Percentiles rank a stretch among this genome's conserved stretches.
Evolutionary conservation across 257 asterid species (phyloP).

Genomic region (Nicotiana noctiflora): DNA sequence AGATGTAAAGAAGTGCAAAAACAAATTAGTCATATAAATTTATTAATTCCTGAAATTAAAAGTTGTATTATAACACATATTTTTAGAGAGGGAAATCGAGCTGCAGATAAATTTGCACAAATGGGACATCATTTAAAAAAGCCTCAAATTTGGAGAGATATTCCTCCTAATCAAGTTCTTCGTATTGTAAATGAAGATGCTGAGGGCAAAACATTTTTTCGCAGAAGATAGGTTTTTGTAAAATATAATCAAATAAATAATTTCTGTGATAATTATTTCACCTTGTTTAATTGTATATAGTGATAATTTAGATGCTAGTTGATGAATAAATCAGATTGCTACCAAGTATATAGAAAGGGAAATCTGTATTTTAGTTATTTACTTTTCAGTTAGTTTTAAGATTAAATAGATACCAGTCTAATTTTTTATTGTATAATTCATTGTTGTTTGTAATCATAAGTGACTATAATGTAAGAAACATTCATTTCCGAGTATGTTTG

Average conservation of each 20-base stretch:
- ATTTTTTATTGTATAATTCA: background rate
- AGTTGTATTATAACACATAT: conserved; percentile 46
- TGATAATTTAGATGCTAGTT: too few species aligned
- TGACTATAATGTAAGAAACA: too few species aligned
- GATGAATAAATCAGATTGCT: background rate
- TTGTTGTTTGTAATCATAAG: background rate
- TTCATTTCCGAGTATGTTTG: too few species aligned
- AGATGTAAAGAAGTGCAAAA: conserved; percentile 36
- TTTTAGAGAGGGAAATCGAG: conserved; percentile 64
- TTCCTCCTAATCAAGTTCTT: conserved; percentile 43
- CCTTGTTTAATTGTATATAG: background rate
- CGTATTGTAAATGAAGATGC: conserved; percentile 55
- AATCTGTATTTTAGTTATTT: background rate
- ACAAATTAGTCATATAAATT: conserved; percentile 34
- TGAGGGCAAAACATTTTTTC: conserved; percentile 38
- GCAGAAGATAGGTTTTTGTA: conserved; percentile 28
- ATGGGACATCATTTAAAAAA: conserved; percentile 49
- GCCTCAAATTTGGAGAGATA: conserved; percentile 54
- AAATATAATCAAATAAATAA: too few species aligned
- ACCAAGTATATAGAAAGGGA: background rate
- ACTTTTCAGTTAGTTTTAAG: background rate
- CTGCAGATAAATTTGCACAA: conserved; percentile 68
- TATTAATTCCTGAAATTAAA: conserved; percentile 38
- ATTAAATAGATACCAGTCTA: background rate
- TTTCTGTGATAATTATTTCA: background rate